Evolutionary conservation across 1,284 basidiomycete genomes (phyloP).

Genomic region (Pterulicium gracile): DNA sequence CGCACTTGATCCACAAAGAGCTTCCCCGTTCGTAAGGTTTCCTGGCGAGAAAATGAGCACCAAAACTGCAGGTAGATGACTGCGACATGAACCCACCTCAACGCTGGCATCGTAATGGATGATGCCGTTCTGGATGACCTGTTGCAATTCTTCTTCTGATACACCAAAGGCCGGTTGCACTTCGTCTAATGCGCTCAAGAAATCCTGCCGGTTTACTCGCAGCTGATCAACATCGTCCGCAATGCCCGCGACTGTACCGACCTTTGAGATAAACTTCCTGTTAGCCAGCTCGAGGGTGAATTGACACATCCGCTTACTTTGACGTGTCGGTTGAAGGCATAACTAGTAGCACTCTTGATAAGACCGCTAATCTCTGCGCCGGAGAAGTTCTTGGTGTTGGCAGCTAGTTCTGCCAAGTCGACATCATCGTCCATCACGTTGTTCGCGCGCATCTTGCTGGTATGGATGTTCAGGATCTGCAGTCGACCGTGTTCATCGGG

Average conservation of each 20-base stretch:
- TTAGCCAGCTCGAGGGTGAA: too few relatives aligned
- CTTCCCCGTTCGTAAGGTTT: slow-evolving; percentile 82
- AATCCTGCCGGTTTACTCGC: slow-evolving; percentile 83
- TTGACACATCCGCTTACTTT: slow-evolving; percentile 37
- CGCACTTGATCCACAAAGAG: slow-evolving; percentile 95
- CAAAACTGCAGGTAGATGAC: slow-evolving; percentile 8
- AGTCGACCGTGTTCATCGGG: slow-evolving; percentile 90
- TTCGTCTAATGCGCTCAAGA: slow-evolving; percentile 87
- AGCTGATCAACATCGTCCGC: slow-evolving; percentile 93
- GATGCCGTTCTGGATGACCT: slow-evolving; percentile 95
- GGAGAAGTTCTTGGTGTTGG: slow-evolving; percentile 92
- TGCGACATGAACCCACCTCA: slow-evolving; percentile 43
- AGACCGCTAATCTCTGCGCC: slow-evolving; percentile 96
- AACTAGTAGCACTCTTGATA: slow-evolving; percentile 96
- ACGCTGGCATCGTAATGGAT: slow-evolving; percentile 77
- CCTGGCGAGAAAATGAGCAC: slow-evolving; percentile 32
- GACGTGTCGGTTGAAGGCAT: slow-evolving; percentile 95
- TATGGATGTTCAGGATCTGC: slow-evolving; percentile 96
- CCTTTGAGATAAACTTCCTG: slow-evolving; percentile 24
- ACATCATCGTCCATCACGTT: slow-evolving; percentile 88
- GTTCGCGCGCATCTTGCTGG: slow-evolving; percentile 87
- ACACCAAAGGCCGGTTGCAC: slow-evolving; percentile 98
- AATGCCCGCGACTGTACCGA: slow-evolving; percentile 94
- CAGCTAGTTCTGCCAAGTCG: slow-evolving; percentile 75
- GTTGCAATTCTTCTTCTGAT: slow-evolving; percentile 90